Evolutionary conservation across 108 stramenopile genomes (phyloP).

Genomic region (Hondaea fermentalgiana): DNA sequence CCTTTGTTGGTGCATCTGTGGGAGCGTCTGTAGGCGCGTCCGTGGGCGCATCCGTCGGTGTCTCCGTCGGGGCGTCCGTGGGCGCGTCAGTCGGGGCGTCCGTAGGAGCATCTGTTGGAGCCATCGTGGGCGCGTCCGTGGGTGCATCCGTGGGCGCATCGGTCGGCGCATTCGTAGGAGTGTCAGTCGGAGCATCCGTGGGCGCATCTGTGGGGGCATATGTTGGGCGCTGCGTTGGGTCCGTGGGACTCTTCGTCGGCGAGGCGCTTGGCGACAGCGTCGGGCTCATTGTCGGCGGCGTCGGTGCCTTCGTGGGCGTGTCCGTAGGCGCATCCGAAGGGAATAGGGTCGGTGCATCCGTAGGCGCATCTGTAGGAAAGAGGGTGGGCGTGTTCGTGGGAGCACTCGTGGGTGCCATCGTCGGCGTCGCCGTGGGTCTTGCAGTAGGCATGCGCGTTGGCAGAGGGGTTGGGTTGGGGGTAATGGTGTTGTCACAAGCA

Average conservation of each 20-base stretch:
- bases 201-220: neutral
- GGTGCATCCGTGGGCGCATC: no score
- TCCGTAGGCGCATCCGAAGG: neutral
- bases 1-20: neutral
- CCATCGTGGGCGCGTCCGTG: neutral
- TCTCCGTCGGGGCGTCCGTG: neutral
- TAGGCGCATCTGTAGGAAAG: neutral
- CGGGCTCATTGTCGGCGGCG: neutral
- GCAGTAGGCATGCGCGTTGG: neutral
- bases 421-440: neutral
- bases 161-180: no score
- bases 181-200: neutral
- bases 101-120: neutral
- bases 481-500: neutral
- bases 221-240: neutral
- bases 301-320: neutral
- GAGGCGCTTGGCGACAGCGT: neutral
- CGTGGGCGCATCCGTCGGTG: neutral
- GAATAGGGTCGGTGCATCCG: neutral
- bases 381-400: neutral
- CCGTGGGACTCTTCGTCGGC: neutral
- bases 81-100: neutral
- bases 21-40: neutral
- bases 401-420: neutral
- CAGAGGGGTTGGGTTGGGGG: neutral